Conservation (phyloP, 331 rosid species). For the Rhamnella rubrinervis region DNA sequence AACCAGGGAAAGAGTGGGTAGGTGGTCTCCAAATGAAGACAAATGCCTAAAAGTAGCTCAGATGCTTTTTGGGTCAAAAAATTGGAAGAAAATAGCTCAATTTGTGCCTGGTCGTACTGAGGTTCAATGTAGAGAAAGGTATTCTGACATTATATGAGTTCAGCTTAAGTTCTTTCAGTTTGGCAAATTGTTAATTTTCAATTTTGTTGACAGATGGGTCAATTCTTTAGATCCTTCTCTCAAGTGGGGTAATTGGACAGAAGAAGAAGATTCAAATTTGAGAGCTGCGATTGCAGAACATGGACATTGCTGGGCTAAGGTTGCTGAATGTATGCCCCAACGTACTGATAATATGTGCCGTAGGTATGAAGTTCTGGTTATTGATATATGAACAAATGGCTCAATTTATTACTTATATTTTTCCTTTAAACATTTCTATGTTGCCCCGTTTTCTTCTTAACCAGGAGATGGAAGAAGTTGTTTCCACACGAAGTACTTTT, state of each 20-base stretch:
- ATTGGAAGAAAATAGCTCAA: conserved; percentile 81
- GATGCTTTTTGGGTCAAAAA: conserved; percentile 80
- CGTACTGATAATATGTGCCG: conserved; percentile 94
- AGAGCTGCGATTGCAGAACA: conserved; percentile 64
- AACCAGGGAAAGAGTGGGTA: conserved; percentile 57
- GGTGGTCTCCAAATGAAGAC: conserved; percentile 74
- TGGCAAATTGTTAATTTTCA: conserved; percentile 21
- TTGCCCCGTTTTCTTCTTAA: conserved; percentile 12
- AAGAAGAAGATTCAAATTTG: conserved; percentile 80
- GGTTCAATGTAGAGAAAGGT: conserved; percentile 98
- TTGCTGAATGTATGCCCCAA: conserved; percentile 74
- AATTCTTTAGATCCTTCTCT: conserved; percentile 80
- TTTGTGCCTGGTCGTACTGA: conserved; percentile 87
- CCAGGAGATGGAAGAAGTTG: conserved; percentile 85
- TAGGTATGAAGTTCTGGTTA: conserved; percentile 48
- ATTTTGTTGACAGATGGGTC: conserved; percentile 64
- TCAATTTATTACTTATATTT: background rate
- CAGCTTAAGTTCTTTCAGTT: conserved; percentile 7
- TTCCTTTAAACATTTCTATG: conserved; percentile 7
- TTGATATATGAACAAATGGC: background rate
- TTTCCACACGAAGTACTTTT: conserved; percentile 64
- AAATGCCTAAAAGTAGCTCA: conserved; percentile 72
- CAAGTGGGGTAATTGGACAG: conserved; percentile 73
- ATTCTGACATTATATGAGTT: conserved; percentile 3
- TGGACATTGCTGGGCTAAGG: conserved; percentile 90